Percentiles rank a stretch among this genome's conserved stretches.
These are phyloP conservation scores for Anthracocystis walkeri DNA, from an alignment of 1,284 basidiomycete genomes.

Conservation along the genomic window DNA sequence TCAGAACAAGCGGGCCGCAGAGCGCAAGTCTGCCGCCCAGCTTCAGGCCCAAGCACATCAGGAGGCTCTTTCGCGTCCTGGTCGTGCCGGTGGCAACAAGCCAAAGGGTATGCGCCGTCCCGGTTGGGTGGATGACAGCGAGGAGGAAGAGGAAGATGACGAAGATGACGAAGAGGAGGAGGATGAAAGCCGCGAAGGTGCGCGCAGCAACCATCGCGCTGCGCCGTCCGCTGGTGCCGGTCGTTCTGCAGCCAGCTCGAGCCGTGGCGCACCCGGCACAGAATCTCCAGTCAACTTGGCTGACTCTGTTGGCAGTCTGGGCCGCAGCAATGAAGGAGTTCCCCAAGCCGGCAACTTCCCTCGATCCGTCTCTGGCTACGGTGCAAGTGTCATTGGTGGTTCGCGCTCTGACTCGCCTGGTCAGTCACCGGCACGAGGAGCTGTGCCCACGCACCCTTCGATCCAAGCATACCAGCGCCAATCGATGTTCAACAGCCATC, in stretches of 20 bases:
- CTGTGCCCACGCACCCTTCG: conserved; percentile 35
- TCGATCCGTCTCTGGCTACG: conserved; percentile 34
- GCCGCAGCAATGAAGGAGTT: conserved; percentile 18
- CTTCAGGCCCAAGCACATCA: conserved; percentile 60
- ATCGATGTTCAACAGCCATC: conserved; percentile 59
- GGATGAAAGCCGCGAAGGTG: conserved; percentile 41
- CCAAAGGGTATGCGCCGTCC: conserved; percentile 41
- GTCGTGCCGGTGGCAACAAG: conserved; percentile 46
- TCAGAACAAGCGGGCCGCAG: conserved; percentile 56
- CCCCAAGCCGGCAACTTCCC: conserved; percentile 26
- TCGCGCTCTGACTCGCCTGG: conserved; percentile 40
- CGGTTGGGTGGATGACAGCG: conserved; percentile 57
- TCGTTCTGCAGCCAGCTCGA: conserved; percentile 36
- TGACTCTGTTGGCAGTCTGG: conserved; percentile 42
- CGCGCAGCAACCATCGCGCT: neutral
- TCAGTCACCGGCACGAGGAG: conserved; percentile 29
- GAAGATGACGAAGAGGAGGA: conserved; percentile 66
- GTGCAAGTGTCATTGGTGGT: conserved; percentile 20
- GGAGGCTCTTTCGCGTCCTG: conserved; percentile 58
- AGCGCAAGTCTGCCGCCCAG: conserved; percentile 63
- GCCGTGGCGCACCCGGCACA: conserved; percentile 28
- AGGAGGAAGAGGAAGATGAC: conserved; percentile 58
- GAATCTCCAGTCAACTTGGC: conserved; percentile 34
- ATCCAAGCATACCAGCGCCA: conserved; percentile 49
- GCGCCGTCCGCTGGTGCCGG: conserved; percentile 3